These are phyloP conservation scores for Zhuliangozyma parablackwelliae DNA, from an alignment of 1,139 yeast genomes.

Conservation along the genomic window DNA sequence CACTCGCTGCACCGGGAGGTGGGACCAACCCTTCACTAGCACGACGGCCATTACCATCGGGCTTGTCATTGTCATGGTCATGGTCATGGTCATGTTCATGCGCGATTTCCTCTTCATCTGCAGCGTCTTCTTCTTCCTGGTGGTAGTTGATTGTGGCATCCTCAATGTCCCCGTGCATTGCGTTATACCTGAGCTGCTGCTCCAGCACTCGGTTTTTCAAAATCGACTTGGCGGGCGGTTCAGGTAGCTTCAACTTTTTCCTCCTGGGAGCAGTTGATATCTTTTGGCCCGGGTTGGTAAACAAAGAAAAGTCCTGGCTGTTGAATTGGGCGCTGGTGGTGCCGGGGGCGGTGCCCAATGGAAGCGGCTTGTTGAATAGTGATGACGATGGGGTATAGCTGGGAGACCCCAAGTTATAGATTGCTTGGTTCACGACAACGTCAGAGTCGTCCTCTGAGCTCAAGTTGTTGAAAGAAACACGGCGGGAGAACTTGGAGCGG, in stretches of 20 bases:
- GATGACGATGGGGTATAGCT: background rate
- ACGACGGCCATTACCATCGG: background rate
- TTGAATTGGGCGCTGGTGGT: background rate
- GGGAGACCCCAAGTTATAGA: constrained; percentile 5
- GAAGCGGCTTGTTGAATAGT: background rate
- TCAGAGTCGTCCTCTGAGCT: constrained; percentile 23
- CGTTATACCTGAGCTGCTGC: constrained; percentile 25
- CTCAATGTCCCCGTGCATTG: constrained; percentile 18
- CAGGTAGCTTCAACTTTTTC: constrained; percentile 17
- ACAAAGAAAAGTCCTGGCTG: background rate
- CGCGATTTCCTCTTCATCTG: constrained; percentile 8
- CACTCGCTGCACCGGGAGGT: background rate
- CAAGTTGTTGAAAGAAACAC: constrained; percentile 45
- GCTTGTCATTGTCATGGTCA: no score
- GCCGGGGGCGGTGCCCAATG: constrained; percentile 1
- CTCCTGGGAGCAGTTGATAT: constrained; percentile 5
- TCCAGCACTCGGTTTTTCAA: constrained; percentile 35
- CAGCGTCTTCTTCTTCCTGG: constrained; percentile 9
- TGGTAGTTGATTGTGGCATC: constrained; percentile 19
- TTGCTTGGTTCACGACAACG: constrained; percentile 6
- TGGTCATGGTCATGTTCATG: background rate
- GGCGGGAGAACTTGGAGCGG: constrained; percentile 16
- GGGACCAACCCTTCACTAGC: background rate
- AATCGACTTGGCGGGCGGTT: constrained; percentile 36
- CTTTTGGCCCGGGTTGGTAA: no score